Evolutionary conservation across 75 land plant genomes (phyloP), one percentile per base, ranked within the genome.

Genomic region (Larix kaempferi): DNA sequence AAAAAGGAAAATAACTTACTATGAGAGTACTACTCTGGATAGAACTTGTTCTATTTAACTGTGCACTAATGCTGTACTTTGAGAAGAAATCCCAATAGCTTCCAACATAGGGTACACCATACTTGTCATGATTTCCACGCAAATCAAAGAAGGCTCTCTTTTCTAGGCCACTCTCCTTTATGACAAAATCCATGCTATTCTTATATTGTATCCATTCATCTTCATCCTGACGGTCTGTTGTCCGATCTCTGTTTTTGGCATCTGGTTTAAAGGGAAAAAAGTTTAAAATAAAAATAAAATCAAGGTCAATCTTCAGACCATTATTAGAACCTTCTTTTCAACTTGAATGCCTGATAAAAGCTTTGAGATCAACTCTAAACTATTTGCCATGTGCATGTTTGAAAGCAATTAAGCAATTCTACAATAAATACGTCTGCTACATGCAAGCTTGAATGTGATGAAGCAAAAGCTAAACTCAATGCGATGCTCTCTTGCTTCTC

Each of bases 51-150:
- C 91, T 86, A 33, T 85, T 83, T 73, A 84, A 44, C 67, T 59
- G 75, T 5, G 87, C 82, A 61, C 85, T 89, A 44, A 87, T 82
- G 67, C 91, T 89, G 35, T 89, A 87, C 52, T 76, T 80, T 6
- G 89, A 84, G 73, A 82, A 82, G 76, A 81, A 89, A 76, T 89
- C 91, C 76, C 87, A 73, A 6, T 78, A 27, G 29, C 78, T 59
- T 15, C 78, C 81, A 78, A 66, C 80, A 37, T 71, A 80, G 16
- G 91, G 91, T 37, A 89, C 91, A 69, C 91, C 91, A 78, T 84
- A 89, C 67, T 80, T 87, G 78, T 89, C 91, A 79, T 89, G 91
- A 66, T 89, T 89, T 25, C 91, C 91, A 57, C 89, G 61, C n/a
- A 87, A 55, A 56, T 89, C 91, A 76, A 82, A 87, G 74, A 89